Base-by-base conservation (phyloP, 371 early-diverging fungal species). In the Phascolomyces articulosus region DNA sequence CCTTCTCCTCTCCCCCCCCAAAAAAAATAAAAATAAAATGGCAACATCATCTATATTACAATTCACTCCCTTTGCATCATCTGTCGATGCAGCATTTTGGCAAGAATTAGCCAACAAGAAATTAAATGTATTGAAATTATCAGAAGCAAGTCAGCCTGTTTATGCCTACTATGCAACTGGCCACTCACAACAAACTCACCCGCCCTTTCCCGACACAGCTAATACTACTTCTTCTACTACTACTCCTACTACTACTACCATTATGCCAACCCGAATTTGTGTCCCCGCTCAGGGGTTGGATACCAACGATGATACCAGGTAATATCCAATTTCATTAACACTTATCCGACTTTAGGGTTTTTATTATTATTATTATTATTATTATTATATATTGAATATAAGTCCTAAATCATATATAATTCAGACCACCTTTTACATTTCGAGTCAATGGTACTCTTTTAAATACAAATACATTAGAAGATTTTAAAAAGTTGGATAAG, bases 381-480 rank as follows among this genome's bases (percentile, higher is more conserved):
- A 34, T 34, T 23, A 18, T 59, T n/a, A n/a, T n/a, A n/a, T n/a
- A n/a, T n/a, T n/a, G n/a, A n/a, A n/a, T n/a, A n/a, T n/a, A n/a
- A n/a, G n/a, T n/a, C n/a, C n/a, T n/a, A n/a, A n/a, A n/a, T n/a
- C n/a, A n/a, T n/a, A 29, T 21, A 34, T 15, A 54, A 34, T 34
- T 16, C 7, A 75, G 68, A n/a, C 86, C 84, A 41, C 73, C 87
- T 7, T 80, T 76, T 53, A 63, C 84, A 4, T 79, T 77, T 65
- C 73, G 73, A 15, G 76, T 80, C 10, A 73, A 82, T 8, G 95
- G 95, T 6, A 65, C 70, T 2, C 61, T 95, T 34, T 75, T 83
- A 62, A 96, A 96, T 76, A 93, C 95, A 40, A 97, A 97, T 75
- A 96, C 97, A 0, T 79, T 96, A 2, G 95, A 96, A 65, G 95